Base-by-base conservation (phyloP, 2,329 filamentous ascomycete genomes). In the Myriosclerotinia duriaeana region DNA sequence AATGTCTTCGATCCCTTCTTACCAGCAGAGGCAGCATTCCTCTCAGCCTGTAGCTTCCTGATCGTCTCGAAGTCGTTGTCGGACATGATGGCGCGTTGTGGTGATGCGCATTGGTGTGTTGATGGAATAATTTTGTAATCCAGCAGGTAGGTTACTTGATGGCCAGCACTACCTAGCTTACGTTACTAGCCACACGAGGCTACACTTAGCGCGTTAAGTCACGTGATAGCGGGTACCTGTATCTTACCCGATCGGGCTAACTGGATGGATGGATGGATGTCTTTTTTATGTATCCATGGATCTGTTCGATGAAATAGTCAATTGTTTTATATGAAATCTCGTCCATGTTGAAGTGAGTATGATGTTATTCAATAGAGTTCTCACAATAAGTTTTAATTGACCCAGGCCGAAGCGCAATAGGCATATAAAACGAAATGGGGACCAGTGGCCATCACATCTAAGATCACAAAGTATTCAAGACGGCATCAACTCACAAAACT, bases 21-120 rank as follows among this genome's bases (percentile, higher is more conserved):
- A 71, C 83, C 84, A 75, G 89, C 87, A 74, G 90, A 85, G 75
- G 86, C 84, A 78, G 90, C 89, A 80, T 96, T 96, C 78, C 93
- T 92, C 89, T 96, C 93, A 79, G 90, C 89, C 84, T 97, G 93
- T 77, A 94, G 89, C 83, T 89, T 90, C 80, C 89, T 89, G 79
- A 96, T 90, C 76, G 89, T 85, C 77, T 95, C 91, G 80, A 96
- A 95, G 80, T 96, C 92, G 79, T 90, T 89, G 82, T 89, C 85
- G 80, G 86, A 88, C 86, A 89, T 89, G 73, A 36, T 65, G 46
- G 64, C 64, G 54, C 14, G 44, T 67, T 56, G 30, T 66, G 42
- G 15, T 63, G 36, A 38, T 56, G 60, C 53, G 50, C 65, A 64
- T 66, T 64, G 56, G 54, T 53, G 54, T 44, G 56, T 52, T n/a